Base-by-base conservation (phyloP, 2,329 filamentous ascomycete genomes). In the Metarhizium anisopliae region DNA sequence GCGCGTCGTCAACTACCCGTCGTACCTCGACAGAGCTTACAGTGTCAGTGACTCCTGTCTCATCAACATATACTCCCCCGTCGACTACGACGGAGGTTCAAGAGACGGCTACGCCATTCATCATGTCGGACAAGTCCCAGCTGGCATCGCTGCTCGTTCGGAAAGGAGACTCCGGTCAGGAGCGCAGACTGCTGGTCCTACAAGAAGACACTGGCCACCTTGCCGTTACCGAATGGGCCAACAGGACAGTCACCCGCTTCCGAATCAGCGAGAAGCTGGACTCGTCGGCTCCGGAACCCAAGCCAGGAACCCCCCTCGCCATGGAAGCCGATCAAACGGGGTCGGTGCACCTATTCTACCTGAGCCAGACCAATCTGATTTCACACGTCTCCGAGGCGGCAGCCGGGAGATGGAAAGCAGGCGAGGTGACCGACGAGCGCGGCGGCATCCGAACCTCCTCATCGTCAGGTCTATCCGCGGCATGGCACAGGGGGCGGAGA, bases 151-250 rank as follows among this genome's bases (percentile, higher is more conserved):
- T 47, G 0, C 61, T 59, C 51, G 52, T 60, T 8, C 51, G 51
- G 2, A 47, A 47, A 6, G 40, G 50, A 14, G 53, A 53, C 2
- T 6, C 52, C 2, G n/a, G 51, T 10, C n/a, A 51, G 3, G 55
- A 53, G 16, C 56, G 60, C 16, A 56, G 59, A 2, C 47, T 64
- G 11, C 29, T 65, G 2, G 29, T 64, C 13, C 61, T 62, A 59
- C 64, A 66, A 36, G 62, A 64, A 32, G 58, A 58, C 5, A 55
- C 59, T 6, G 56, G 58, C 35, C 54, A 60, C n/a, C 59, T 66
- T 16, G 51, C 59, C 13, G 57, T 58, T 4, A 53, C 56, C 2
- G 55, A 64, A 20, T 59, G 58, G 56, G 32, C 51, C 1, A 42
- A 54, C 8, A 53, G 51, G 8, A 54, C 54, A 20, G 47, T 47